Percentiles rank a stretch among this genome's conserved stretches.
phyloP scores from a whole-genome alignment of 164 flowering plant genomes.

The Cinnamomum chago region DNA sequence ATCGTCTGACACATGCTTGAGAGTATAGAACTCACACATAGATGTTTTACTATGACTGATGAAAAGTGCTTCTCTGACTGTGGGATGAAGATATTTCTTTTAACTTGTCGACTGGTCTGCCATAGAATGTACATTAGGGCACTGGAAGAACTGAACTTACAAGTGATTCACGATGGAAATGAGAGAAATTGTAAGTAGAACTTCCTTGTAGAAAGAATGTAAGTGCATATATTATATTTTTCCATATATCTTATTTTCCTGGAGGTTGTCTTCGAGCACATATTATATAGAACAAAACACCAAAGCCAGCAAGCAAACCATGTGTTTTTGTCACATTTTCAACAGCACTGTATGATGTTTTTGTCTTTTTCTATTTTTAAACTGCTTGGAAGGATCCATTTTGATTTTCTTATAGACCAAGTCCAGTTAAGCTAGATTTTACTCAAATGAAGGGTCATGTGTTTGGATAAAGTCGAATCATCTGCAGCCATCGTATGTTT shows the following conservation, averaged over 20 bases:
- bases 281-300: too few relatives aligned
- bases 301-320: too few relatives aligned
- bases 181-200: background rate
- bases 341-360: too few relatives aligned
- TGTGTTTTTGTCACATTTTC: too few relatives aligned
- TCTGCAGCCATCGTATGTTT: too few relatives aligned
- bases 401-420: too few relatives aligned
- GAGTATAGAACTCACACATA: too few relatives aligned
- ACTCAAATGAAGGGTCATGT: too few relatives aligned
- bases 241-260: background rate
- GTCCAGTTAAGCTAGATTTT: too few relatives aligned
- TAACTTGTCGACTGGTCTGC: background rate
- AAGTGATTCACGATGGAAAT: background rate
- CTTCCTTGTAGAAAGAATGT: background rate
- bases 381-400: too few relatives aligned
- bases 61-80: background rate
- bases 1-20: background rate
- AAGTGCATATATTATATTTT: background rate
- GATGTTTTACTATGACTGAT: background rate
- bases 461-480: too few relatives aligned
- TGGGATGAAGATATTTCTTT: background rate
- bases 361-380: too few relatives aligned
- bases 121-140: background rate
- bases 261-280: background rate
- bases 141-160: background rate